Base-by-base conservation (phyloP, 2,329 filamentous ascomycete species). In the Cladosporium sphaerospermum region DNA sequence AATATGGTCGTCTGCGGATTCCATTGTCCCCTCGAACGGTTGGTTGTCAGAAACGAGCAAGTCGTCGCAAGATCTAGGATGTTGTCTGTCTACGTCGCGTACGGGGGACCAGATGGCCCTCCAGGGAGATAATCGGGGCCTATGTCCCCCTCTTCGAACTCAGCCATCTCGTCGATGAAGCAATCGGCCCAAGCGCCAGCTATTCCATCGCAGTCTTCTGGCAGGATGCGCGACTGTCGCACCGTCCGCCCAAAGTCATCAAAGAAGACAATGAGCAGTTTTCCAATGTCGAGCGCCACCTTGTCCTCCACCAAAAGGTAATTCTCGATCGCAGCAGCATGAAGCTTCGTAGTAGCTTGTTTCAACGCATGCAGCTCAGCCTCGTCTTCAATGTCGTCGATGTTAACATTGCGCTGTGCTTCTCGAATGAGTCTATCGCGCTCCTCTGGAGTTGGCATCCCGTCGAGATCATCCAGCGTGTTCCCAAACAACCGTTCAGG, bases 241-340 rank as follows among this genome's bases (percentile, higher is more conserved):
- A 50, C 47, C 9, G 40, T 36, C 23, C 47, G 47, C 14, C 37
- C 47, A 34, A n/a, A 42, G n/a, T 41, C 13, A 18, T 50, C 46
- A 23, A 33, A 42, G 37, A 50, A 50, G 46, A 50, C 36, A 23
- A 50, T 16, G 16, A 50, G 46, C 13, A 50, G 14, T 16, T 16
- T 16, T 16, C 14, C 14, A 16, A 16, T 16, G 14, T 16, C 14
- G 14, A 16, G 14, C 14, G 14, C 14, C 14, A 16, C 14, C 14
- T 16, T 16, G 14, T 16, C 14, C 14, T 16, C 14, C 14, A 16
- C 14, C 14, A 16, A 16, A 16, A 16, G 14, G 14, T 16, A 16
- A 16, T 16, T 16, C 14, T 16, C 14, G 14, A 16, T 16, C 14
- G 14, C 14, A 16, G 14, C 14, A 16, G 14, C 14, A 16, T 16